Percentiles rank a stretch among this genome's conserved stretches.
Evolutionary conservation across 371 early-diverging fungal genomes (phyloP).

Genomic region (Mucor circinelloides): DNA sequence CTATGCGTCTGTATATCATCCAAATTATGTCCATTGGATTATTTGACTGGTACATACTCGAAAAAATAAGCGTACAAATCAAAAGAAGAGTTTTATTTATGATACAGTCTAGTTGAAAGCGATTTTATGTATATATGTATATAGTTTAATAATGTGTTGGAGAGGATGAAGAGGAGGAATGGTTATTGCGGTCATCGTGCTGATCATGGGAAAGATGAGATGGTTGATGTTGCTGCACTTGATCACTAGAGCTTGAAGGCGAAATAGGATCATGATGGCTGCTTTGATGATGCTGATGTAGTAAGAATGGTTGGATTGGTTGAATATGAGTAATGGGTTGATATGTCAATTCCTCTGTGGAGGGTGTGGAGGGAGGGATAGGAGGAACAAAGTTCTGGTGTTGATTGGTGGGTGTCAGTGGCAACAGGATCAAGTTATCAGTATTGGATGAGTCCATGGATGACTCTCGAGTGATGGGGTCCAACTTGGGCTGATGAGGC

Average conservation of each 20-base stretch:
- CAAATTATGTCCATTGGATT: too few species aligned
- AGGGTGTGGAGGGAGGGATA: slow-evolving; percentile 4
- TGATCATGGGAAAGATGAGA: neutral
- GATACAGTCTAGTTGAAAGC: neutral
- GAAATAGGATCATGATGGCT: slow-evolving; percentile 22
- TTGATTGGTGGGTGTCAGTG: neutral
- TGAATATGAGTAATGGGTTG: slow-evolving; percentile 1
- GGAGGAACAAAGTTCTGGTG: slow-evolving; percentile 7
- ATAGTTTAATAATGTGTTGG: slow-evolving; percentile 1
- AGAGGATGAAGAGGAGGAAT: neutral
- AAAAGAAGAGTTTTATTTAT: neutral
- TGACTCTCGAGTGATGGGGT: slow-evolving; percentile 4
- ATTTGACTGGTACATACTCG: too few species aligned
- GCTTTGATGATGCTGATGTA: slow-evolving; percentile 23
- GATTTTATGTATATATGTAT: neutral
- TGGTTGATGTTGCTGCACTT: neutral
- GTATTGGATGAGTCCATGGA: slow-evolving; percentile 77
- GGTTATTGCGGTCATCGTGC: neutral
- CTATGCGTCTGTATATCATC: too few species aligned
- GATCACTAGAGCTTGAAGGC: neutral
- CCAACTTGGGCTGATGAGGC: neutral
- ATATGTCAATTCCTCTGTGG: neutral
- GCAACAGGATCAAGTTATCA: slow-evolving; percentile 63
- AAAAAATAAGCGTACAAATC: too few species aligned
- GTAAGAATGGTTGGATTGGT: slow-evolving; percentile 16